phyloP scores from a whole-genome alignment of 176 grass and related monocot genomes.

The Raddia distichophylla region DNA sequence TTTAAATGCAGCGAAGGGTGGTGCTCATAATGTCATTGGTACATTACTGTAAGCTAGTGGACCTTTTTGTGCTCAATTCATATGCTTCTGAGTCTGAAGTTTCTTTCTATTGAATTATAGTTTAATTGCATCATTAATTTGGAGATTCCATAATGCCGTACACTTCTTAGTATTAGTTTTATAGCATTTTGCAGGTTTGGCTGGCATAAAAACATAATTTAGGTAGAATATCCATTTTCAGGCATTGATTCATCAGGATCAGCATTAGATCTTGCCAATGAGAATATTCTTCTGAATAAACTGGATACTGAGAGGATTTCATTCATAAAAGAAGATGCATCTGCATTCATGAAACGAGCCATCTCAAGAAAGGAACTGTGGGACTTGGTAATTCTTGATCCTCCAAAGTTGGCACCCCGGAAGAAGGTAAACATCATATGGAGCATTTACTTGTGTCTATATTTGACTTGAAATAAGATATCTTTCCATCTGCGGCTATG shows the following conservation, averaged over 20 bases:
- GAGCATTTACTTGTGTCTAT: constrained; percentile 1
- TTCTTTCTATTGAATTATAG: constrained; percentile 16
- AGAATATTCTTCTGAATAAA: constrained; percentile 84
- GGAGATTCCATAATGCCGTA: constrained; percentile 1
- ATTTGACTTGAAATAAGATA: constrained; percentile 3
- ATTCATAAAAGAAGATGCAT: constrained; percentile 86
- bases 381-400: constrained; percentile 91
- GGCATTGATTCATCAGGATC: constrained; percentile 89
- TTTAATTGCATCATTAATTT: constrained; percentile 2
- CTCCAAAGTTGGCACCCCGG: constrained; percentile 89
- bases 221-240: constrained; percentile 48
- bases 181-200: constrained; percentile 29
- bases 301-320: constrained; percentile 57
- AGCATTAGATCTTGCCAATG: constrained; percentile 83
- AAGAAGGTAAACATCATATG: constrained; percentile 67
- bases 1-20: constrained; percentile 68
- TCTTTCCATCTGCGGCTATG: background rate
- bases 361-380: constrained; percentile 73
- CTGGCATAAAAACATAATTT: constrained; percentile 6
- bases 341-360: constrained; percentile 82
- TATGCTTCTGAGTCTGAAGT: constrained; percentile 25
- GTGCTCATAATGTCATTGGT: constrained; percentile 85
- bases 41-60: constrained; percentile 57
- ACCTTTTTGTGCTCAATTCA: constrained; percentile 35
- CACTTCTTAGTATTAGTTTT: constrained; percentile 1